These are phyloP conservation scores for Oryza brachyantha DNA, from an alignment of 176 grass and related monocot species.

Conservation along the genomic window DNA sequence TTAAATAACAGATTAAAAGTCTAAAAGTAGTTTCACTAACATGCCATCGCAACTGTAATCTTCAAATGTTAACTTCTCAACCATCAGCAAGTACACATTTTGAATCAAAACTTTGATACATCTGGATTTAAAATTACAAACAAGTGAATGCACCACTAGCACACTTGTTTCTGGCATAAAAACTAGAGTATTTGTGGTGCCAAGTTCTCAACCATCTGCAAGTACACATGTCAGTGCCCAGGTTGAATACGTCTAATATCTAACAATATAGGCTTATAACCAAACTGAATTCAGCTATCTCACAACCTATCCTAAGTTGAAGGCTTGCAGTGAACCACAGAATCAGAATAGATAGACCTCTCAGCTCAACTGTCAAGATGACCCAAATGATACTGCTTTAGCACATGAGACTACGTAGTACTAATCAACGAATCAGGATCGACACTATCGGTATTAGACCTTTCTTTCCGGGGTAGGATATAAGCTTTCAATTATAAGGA, in stretches of 20 bases:
- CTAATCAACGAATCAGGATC: background rate
- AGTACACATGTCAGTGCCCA: background rate
- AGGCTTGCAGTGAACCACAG: background rate
- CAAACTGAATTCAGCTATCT: background rate
- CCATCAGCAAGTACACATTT: no score
- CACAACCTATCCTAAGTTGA: background rate
- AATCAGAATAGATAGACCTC: constrained; percentile 1
- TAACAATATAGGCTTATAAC: background rate
- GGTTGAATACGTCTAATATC: background rate
- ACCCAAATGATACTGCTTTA: background rate
- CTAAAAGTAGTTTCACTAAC: background rate
- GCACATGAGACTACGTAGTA: constrained; percentile 27
- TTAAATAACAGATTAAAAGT: background rate
- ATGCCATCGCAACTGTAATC: background rate
- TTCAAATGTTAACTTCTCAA: no score
- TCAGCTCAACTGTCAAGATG: constrained; percentile 8
- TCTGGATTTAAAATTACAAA: background rate
- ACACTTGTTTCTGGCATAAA: background rate
- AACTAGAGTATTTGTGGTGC: constrained; percentile 1
- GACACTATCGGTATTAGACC: constrained; percentile 12
- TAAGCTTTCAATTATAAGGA: background rate
- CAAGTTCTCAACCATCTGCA: constrained; percentile 1
- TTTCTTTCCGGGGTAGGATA: background rate
- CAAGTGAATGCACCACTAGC: background rate
- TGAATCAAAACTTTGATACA: background rate